phyloP scores from a whole-genome alignment of 2,329 filamentous ascomycete species.

The Fusarium sublunatum region DNA sequence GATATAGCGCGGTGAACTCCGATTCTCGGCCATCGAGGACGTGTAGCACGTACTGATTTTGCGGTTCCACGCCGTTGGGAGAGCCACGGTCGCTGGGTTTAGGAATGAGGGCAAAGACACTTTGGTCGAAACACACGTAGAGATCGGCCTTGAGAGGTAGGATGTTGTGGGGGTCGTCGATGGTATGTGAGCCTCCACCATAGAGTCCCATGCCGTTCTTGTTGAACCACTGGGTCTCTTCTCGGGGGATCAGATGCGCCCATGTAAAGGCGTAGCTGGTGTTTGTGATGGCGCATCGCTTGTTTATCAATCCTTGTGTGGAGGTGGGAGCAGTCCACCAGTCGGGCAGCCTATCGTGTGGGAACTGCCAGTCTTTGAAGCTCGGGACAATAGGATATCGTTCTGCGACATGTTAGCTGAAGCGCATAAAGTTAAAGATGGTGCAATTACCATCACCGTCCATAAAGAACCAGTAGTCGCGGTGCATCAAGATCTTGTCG shows the following conservation, averaged over 20 bases:
- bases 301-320: background rate
- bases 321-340: slow-evolving; percentile 26
- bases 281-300: slow-evolving; percentile 35
- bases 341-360: slow-evolving; percentile 27
- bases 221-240: slow-evolving; percentile 35
- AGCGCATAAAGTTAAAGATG: background rate
- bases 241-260: slow-evolving; percentile 32
- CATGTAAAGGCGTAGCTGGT: slow-evolving; percentile 37
- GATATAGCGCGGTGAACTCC: slow-evolving; percentile 33
- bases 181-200: slow-evolving; percentile 28
- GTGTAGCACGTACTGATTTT: slow-evolving; percentile 24
- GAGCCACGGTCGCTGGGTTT: background rate
- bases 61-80: background rate
- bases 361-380: slow-evolving; percentile 39
- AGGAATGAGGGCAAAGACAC: slow-evolving; percentile 31
- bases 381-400: slow-evolving; percentile 33
- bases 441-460: slow-evolving; percentile 25
- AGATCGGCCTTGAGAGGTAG: slow-evolving; percentile 34
- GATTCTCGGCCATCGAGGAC: slow-evolving; percentile 23
- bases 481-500: slow-evolving; percentile 19
- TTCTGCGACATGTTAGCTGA: slow-evolving; percentile 12
- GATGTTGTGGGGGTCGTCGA: slow-evolving; percentile 35
- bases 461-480: slow-evolving; percentile 39
- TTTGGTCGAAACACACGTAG: slow-evolving; percentile 36
- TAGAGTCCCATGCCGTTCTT: slow-evolving; percentile 38